phyloP scores from a whole-genome alignment of 495 filamentous ascomycete species.

The Friedmanniomyces endolithicus region DNA sequence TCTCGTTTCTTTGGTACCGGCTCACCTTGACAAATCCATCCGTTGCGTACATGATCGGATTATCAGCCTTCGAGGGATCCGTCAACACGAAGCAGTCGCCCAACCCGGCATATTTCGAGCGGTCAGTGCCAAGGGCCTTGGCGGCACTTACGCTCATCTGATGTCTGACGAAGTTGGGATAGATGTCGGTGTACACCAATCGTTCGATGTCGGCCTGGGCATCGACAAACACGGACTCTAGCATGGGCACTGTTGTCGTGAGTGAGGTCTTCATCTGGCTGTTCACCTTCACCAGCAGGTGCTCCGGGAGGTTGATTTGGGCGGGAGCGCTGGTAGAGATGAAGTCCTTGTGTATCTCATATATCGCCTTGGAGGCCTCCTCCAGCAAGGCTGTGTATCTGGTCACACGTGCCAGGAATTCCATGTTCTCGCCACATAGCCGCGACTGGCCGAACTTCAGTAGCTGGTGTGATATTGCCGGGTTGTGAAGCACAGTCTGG shows the following conservation, averaged over 20 bases:
- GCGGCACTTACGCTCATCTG: slow-evolving; percentile 34
- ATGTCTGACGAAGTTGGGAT: slow-evolving; percentile 40
- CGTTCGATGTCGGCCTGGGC: slow-evolving; percentile 35
- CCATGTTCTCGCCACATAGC: slow-evolving; percentile 35
- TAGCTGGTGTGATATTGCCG: slow-evolving; percentile 33
- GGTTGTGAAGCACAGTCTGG: slow-evolving; percentile 37
- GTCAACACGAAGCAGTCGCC: slow-evolving; percentile 38
- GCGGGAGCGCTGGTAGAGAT: slow-evolving; percentile 32
- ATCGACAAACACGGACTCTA: slow-evolving; percentile 37
- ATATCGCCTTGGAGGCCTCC: slow-evolving; percentile 32
- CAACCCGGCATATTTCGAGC: slow-evolving; percentile 29
- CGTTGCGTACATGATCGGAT: slow-evolving; percentile 40
- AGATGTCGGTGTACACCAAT: slow-evolving; percentile 34
- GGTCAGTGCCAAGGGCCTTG: slow-evolving; percentile 29
- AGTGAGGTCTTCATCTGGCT: slow-evolving; percentile 34
- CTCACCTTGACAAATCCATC: slow-evolving; percentile 40
- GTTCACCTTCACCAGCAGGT: slow-evolving; percentile 28
- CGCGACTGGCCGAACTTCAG: slow-evolving; percentile 34
- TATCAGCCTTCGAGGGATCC: slow-evolving; percentile 35
- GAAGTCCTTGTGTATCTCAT: slow-evolving; percentile 36
- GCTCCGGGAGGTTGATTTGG: slow-evolving; percentile 31
- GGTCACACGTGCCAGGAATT: slow-evolving; percentile 38
- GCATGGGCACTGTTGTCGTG: slow-evolving; percentile 29
- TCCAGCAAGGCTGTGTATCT: slow-evolving; percentile 30
- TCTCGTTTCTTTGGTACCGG: slow-evolving; percentile 36